These are phyloP conservation scores for Acer negundo DNA, from an alignment of 345 rosid species.

Conservation along the genomic window DNA sequence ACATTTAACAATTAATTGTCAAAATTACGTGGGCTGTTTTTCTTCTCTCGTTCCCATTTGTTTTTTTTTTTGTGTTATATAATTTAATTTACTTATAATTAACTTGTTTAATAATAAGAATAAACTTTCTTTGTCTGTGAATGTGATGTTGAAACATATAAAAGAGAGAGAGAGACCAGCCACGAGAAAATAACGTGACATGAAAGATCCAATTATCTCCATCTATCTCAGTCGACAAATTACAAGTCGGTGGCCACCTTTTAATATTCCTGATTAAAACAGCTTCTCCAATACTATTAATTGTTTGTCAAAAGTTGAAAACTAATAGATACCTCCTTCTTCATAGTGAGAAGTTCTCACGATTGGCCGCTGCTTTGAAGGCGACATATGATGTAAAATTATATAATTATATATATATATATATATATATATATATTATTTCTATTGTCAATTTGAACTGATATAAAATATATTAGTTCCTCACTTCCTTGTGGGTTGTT, in stretches of 20 bases:
- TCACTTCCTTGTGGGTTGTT: no score
- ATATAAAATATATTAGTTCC: no score
- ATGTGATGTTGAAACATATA: slow-evolving; percentile 13
- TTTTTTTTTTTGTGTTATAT: background rate
- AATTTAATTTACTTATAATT: no score
- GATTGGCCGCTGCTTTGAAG: background rate
- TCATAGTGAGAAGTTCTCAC: background rate
- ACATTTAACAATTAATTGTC: background rate
- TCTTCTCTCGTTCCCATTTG: background rate
- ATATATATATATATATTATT: no score
- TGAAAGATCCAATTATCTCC: background rate
- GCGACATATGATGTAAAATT: background rate
- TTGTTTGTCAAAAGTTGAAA: slow-evolving; percentile 22
- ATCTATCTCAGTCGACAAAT: slow-evolving; percentile 28
- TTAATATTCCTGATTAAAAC: background rate
- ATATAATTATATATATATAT: no score
- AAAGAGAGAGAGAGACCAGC: slow-evolving; percentile 21
- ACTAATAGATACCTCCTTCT: slow-evolving; percentile 8
- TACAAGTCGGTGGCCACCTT: slow-evolving; percentile 43
- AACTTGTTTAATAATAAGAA: no score
- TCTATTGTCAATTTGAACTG: no score
- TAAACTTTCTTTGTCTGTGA: no score
- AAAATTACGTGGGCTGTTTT: background rate
- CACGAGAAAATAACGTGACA: slow-evolving; percentile 21
- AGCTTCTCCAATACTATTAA: background rate